Evolutionary conservation across 768 basidiomycete species (phyloP), one percentile per base, ranked within the genome.

Genomic region (Tylopilus intermedius): DNA sequence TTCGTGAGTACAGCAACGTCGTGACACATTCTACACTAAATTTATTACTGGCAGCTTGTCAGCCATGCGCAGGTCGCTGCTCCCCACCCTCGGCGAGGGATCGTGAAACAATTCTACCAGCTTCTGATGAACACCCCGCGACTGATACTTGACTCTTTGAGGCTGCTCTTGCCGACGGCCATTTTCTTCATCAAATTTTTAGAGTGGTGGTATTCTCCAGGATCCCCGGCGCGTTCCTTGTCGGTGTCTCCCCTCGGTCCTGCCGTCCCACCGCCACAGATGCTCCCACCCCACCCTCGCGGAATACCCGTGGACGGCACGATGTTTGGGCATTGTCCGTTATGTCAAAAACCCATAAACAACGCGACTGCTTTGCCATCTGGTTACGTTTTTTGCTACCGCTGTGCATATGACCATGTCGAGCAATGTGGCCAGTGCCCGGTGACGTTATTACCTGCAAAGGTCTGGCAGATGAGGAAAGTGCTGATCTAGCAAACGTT

Each of bases 181-280:
- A 93, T 99, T 53, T 95, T 99, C 70, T 89, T 91, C 66, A 76
- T 99, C 74, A 95, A 94, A 70, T 94, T 98, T 71, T 76, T 96
- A 43, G 94, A 98, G 71, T 99, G 96, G 94, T 99, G 95, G 94
- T 98, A 98, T 65, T 94, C 93, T 4, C 94, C 96, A 21, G 79
- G 80, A 41, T 96, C 91, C 10, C 94, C 88, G 4, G 90, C 88
- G 15, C 81, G 84, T 38, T 81, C 82, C n/a, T 71, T 90, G 49
- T 77, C 82, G 8, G 76, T 76, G 30, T 82, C 81, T 10, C 74
- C 71, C 29, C 77, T 79, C 47, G 88, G 84, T 7, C 88, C 85
- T 27, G 76, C 81, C 2, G 77, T 90, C 40, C 86, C 88, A 57
- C 90, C 90, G 13, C 94, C 90, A 41, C 77, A 76, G 58, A 80